Evolutionary conservation across 106 monocot genomes (phyloP), one percentile per base, ranked within the genome.

Genomic region (Allium sativum): DNA sequence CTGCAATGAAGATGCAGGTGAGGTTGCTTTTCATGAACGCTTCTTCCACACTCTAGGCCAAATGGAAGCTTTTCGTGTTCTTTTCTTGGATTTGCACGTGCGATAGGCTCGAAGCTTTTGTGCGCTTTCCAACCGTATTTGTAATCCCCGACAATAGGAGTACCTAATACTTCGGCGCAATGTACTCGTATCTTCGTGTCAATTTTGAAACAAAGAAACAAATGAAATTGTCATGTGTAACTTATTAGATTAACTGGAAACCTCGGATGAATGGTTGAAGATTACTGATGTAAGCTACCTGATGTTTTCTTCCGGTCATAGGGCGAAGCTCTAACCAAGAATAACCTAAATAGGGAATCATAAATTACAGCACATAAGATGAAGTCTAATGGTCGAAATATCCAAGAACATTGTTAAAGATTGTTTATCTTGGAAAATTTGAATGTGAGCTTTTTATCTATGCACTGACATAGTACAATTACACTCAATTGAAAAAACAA

Each of bases 291-390:
- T 2, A 16, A 44, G 57, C 22, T 72, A 87, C 96, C 82, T 96
- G 95, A 87, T 95, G 95, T 71, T 96, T 96, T 70, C 96, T 79
- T 43, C 96, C 96, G 42, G 96, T 96, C 42, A 87, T 53, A 13
- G 96, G 96, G 21, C 65, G 77, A 18, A 96, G 84, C 57, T 90
- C 96, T 47, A 96, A 65, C 96, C 90, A 96, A 6, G 87, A 74
- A 65, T 66, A 88, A 40, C 84, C 96, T 96, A 62, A 40, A 70
- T 44, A 56, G 71, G 6, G 53, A 46, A 17, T 31, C 31, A 31
- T 31, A 31, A n/a, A 66, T 2, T 50, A 50, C 8, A 50, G 48
- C 3, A 50, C 15, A 12, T 50, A 50, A 50, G 48, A 50, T 50
- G 48, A 50, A 50, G 48, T 31, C 31, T 31, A 31, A 31, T 31